Evolutionary conservation across 345 rosid species (phyloP), one percentile per base, ranked within the genome.

Genomic region (Viola odorata): DNA sequence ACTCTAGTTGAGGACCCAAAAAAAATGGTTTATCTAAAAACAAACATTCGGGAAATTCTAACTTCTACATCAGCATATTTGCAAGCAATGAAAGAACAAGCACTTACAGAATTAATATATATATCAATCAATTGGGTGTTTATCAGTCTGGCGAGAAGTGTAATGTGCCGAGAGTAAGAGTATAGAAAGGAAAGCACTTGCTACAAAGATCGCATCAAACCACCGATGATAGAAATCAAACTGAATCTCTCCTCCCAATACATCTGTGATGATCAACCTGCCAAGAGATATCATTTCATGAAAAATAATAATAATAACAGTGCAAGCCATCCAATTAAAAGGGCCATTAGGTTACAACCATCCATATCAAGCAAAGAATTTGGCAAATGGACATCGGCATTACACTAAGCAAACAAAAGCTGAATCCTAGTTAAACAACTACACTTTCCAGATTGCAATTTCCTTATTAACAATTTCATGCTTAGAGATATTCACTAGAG

Each of bases 181-280:
- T 60, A 90, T 79, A 53, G 99, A 94, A 55, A 90, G 95, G 81
- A 94, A 88, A 62, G 97, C 91, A 64, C 97, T 90, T 37, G 99
- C 99, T 55, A 86, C 97, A 62, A 87, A 84, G 59, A 89, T 84
- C 15, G 99, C 98, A 80, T 90, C 99, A 60, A 94, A 90, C 97
- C 96, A 94, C 62, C 95, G 80, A 64, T 94, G 97, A 79, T 91
- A 94, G 75, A 91, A 91, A 77, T 88, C 99, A 57, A 94, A 91
- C 78, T 91, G 99, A 71, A 91, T 91, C 63, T 94, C 99, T 68
- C 96, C 97, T 9, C 97, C 99, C 75, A 94, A 63, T 49, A 95
- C 99, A 62, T 84, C 95, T 23, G 95, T 95, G 82, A 91, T 91
- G 62, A 91, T 91, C 65, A 84, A 71, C 86, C 99, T 91, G 96